Percentiles rank a stretch among this genome's conserved stretches.
Conservation (phyloP, 225 moss, liverwort and hornwort species). For the Asterella californica region DNA sequence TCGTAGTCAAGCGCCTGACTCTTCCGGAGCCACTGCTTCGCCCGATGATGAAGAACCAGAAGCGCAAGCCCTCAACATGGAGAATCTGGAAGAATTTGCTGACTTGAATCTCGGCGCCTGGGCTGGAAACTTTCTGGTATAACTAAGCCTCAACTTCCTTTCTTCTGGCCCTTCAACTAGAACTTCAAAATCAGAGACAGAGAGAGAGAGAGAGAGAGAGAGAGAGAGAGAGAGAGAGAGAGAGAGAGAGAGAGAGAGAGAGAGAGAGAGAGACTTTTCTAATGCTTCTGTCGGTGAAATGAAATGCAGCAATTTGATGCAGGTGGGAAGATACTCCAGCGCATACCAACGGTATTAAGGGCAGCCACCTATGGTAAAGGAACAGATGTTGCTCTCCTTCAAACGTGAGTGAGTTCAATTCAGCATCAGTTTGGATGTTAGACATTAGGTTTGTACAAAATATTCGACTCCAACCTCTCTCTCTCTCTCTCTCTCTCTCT, state of each 20-base stretch:
- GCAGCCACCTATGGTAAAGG: constrained; percentile 64
- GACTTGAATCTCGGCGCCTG: constrained; percentile 73
- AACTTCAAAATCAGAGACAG: no score
- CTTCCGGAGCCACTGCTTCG: constrained; percentile 52
- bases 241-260: no score
- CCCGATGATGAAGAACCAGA: constrained; percentile 50
- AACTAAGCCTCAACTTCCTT: not conserved
- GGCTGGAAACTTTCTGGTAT: constrained; percentile 75
- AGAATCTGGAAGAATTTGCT: constrained; percentile 71
- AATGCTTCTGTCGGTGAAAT: not conserved
- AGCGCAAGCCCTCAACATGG: constrained; percentile 41
- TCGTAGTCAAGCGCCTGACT: constrained; percentile 48
- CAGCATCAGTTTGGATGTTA: not conserved
- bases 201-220: no score
- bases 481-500: no score
- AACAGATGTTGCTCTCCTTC: constrained; percentile 62
- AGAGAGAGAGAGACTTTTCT: no score
- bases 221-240: no score
- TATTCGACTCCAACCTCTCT: no score
- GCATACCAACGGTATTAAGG: constrained; percentile 70
- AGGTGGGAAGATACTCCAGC: constrained; percentile 62
- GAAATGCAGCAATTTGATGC: constrained; percentile 81
- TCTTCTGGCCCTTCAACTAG: no score
- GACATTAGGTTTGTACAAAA: not conserved
- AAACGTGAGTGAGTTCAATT: constrained; percentile 56